Evolutionary conservation across 495 filamentous ascomycete species (phyloP).

Genomic region (Talaromyces wortmannii): DNA sequence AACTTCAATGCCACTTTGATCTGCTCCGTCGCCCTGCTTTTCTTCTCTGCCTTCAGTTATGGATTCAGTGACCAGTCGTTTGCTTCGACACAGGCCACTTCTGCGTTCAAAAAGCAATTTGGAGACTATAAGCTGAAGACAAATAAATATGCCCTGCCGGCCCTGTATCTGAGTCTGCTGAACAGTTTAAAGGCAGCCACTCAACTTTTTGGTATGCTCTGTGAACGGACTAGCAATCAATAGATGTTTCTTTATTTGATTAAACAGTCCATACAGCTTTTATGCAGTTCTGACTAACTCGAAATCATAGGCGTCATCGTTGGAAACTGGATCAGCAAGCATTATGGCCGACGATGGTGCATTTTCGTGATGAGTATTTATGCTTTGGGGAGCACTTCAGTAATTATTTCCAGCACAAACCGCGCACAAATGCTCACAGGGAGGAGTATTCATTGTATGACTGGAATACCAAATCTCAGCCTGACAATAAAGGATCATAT

Average conservation of each 20-base stretch:
- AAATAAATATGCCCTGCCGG: slow-evolving; percentile 9
- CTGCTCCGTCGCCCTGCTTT: background rate
- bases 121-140: slow-evolving; percentile 17
- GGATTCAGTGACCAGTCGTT: slow-evolving; percentile 27
- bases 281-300: background rate
- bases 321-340: slow-evolving; percentile 12
- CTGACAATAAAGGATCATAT: background rate
- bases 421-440: slow-evolving; percentile 20
- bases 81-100: slow-evolving; percentile 24
- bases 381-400: slow-evolving; percentile 18
- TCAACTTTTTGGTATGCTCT: background rate
- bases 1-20: slow-evolving; percentile 5
- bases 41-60: slow-evolving; percentile 25
- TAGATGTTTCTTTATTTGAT: no score
- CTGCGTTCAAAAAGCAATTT: slow-evolving; percentile 20
- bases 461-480: background rate
- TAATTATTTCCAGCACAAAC: slow-evolving; percentile 18
- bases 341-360: slow-evolving; percentile 24
- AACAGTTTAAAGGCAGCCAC: slow-evolving; percentile 26
- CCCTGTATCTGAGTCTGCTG: slow-evolving; percentile 21
- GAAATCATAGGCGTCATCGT: background rate
- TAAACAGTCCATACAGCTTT: no score
- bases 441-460: slow-evolving; percentile 6
- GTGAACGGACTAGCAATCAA: background rate
- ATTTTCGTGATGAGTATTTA: slow-evolving; percentile 26